Conservation (phyloP, 306 rosid species). For the Acacia acuminata region DNA sequence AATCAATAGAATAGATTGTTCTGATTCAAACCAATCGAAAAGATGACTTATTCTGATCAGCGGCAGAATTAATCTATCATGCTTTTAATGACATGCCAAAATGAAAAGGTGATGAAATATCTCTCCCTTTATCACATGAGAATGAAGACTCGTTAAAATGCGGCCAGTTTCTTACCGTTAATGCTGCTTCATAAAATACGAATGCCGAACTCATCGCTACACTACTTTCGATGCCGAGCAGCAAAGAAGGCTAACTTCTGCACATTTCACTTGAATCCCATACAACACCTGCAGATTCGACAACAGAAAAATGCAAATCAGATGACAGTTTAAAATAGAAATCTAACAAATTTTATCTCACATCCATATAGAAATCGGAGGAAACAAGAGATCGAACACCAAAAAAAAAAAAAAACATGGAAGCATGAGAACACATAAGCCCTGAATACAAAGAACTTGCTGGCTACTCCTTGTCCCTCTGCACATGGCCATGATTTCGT, state of each 20-base stretch:
- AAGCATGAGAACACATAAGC: neutral
- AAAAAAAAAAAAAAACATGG: neutral
- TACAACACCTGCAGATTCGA: slow-evolving; percentile 56
- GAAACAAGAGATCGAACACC: too few species aligned
- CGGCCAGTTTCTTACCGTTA: slow-evolving; percentile 39
- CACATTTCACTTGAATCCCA: slow-evolving; percentile 55
- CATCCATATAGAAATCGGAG: neutral
- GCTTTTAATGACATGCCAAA: neutral
- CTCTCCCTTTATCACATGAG: neutral
- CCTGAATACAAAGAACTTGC: neutral
- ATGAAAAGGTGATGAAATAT: neutral
- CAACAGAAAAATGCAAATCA: slow-evolving; percentile 16
- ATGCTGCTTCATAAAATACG: slow-evolving; percentile 31
- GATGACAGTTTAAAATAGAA: neutral
- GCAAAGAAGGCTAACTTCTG: slow-evolving; percentile 38
- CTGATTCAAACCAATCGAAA: neutral
- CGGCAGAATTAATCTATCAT: neutral
- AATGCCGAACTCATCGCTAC: slow-evolving; percentile 44
- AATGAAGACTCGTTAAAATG: slow-evolving; percentile 10
- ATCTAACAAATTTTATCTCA: neutral
- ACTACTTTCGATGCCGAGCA: slow-evolving; percentile 33
- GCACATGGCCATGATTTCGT: neutral
- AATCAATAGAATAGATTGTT: neutral
- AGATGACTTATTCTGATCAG: neutral
- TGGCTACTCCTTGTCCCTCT: neutral